phyloP scores from a whole-genome alignment of 2,329 filamentous ascomycete genomes.

The Fusarium verrucosum region DNA sequence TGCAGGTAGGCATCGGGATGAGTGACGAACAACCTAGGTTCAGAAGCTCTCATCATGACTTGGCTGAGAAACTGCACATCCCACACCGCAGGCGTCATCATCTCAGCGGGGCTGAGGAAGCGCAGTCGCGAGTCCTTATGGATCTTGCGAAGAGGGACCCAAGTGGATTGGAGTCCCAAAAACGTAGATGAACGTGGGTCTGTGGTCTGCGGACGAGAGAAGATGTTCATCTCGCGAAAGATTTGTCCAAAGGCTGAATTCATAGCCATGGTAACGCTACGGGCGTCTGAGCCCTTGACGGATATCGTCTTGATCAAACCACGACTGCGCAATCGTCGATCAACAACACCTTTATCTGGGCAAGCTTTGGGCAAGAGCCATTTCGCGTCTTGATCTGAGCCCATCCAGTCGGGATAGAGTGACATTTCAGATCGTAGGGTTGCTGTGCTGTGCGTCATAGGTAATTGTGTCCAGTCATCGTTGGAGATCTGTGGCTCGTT shows the following conservation, averaged over 20 bases:
- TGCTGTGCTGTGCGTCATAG: constrained; percentile 57
- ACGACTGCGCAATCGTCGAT: constrained; percentile 77
- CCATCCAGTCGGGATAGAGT: constrained; percentile 57
- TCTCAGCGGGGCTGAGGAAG: constrained; percentile 75
- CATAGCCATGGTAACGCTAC: constrained; percentile 73
- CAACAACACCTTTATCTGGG: constrained; percentile 68
- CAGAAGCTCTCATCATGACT: constrained; percentile 76
- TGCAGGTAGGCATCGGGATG: constrained; percentile 80
- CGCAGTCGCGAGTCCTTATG: constrained; percentile 77
- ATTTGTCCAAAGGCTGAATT: constrained; percentile 68
- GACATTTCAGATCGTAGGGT: constrained; percentile 60
- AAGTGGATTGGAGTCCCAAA: constrained; percentile 71
- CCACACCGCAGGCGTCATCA: constrained; percentile 78
- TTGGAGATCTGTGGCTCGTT: constrained; percentile 48
- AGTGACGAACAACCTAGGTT: constrained; percentile 77
- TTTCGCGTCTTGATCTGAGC: constrained; percentile 58
- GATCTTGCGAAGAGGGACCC: constrained; percentile 80
- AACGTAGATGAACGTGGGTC: constrained; percentile 53
- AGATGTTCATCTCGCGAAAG: constrained; percentile 56
- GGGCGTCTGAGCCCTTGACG: constrained; percentile 70
- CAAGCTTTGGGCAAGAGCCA: constrained; percentile 77
- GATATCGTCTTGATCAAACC: constrained; percentile 73
- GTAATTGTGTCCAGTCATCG: constrained; percentile 66
- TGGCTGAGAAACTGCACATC: constrained; percentile 74
- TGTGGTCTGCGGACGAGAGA: constrained; percentile 42